Conservation (phyloP, 2,329 filamentous ascomycete species). For the Polychaeton citri region DNA sequence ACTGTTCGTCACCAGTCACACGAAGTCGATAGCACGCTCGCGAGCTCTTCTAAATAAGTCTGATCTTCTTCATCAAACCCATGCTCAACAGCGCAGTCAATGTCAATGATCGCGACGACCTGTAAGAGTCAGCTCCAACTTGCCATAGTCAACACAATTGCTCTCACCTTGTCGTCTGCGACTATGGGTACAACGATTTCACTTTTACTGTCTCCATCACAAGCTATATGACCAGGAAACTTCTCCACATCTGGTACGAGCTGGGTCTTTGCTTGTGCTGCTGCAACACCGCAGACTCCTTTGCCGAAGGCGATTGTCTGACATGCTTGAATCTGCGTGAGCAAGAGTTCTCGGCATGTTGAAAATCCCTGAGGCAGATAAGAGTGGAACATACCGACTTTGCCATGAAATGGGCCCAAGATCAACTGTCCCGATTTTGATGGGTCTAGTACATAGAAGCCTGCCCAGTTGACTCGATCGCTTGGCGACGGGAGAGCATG, state of each 20-base stretch:
- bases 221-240: conserved; percentile 73
- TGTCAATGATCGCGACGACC: conserved; percentile 63
- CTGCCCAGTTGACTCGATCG: conserved; percentile 63
- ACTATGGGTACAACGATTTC: conserved; percentile 72
- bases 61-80: conserved; percentile 61
- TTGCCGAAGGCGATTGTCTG: conserved; percentile 61
- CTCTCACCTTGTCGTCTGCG: conserved; percentile 30
- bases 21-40: conserved; percentile 41
- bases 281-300: conserved; percentile 65
- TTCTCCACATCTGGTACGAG: conserved; percentile 54
- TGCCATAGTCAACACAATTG: conserved; percentile 1
- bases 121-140: conserved; percentile 10
- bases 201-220: conserved; percentile 61
- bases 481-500: conserved; percentile 57
- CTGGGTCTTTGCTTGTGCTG: conserved; percentile 47
- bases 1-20: conserved; percentile 60
- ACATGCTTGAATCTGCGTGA: conserved; percentile 52
- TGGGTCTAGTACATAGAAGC: conserved; percentile 60
- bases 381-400: conserved; percentile 29
- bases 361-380: too few species aligned
- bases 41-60: conserved; percentile 52
- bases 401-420: conserved; percentile 68
- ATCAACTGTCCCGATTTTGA: conserved; percentile 42
- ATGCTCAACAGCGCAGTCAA: conserved; percentile 55
- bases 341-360: too few species aligned